Percentiles rank a stretch among this genome's conserved stretches.
Conservation (phyloP, 2,329 filamentous ascomycete genomes). For the Penicillium sp. region DNA sequence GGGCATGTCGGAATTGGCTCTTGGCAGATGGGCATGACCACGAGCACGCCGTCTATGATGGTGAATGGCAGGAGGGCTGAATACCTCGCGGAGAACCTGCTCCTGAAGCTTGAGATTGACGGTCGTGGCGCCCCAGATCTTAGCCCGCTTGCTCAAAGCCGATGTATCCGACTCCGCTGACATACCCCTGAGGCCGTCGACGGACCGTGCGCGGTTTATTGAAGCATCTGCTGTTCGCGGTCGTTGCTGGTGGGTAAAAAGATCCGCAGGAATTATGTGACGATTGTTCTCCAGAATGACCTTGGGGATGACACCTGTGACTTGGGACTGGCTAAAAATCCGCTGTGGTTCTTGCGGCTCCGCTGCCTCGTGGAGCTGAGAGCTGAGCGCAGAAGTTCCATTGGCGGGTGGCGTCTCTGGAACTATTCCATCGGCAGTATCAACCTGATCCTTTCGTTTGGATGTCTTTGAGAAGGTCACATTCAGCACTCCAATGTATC, state of each 20-base stretch:
- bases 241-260: constrained; percentile 63
- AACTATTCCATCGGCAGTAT: constrained; percentile 15
- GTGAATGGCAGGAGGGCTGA: constrained; percentile 77
- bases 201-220: constrained; percentile 19
- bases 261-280: constrained; percentile 83
- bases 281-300: constrained; percentile 92
- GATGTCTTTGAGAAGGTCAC: constrained; percentile 87
- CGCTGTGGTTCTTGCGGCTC: constrained; percentile 48
- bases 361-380: constrained; percentile 15
- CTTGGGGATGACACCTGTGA: constrained; percentile 72
- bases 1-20: constrained; percentile 35
- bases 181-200: constrained; percentile 19
- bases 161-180: constrained; percentile 19
- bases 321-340: constrained; percentile 72
- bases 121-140: constrained; percentile 82
- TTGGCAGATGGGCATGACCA: constrained; percentile 64
- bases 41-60: constrained; percentile 68
- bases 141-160: constrained; percentile 47
- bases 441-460: constrained; percentile 52
- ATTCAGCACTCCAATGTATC: constrained; percentile 95
- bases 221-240: constrained; percentile 36
- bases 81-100: constrained; percentile 89
- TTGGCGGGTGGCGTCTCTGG: constrained; percentile 13
- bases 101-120: constrained; percentile 86
- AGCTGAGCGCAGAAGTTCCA: constrained; percentile 9